Base-by-base conservation (phyloP, 495 filamentous ascomycete genomes). In the Penicillium odoratum region DNA sequence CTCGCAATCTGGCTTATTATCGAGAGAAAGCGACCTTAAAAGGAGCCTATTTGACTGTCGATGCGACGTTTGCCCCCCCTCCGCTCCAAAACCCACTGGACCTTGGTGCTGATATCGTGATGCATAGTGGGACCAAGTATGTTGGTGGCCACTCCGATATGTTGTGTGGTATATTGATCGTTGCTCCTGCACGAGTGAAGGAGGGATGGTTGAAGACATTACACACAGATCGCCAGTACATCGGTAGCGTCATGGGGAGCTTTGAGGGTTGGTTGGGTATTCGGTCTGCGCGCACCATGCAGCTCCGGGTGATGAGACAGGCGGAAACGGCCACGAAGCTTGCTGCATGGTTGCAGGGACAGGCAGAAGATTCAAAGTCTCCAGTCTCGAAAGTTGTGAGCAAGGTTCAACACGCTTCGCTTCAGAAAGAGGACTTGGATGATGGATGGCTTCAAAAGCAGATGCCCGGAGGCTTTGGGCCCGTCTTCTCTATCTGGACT, bases 111-210 rank as follows among this genome's bases (percentile, higher is more conserved):
- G 92, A 97, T 71, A 73, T 89, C 6, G 85, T 96, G 13, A 87
- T 97, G 87, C 93, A 98, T 70, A 85, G 80, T 40, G 93, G 90
- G 9, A 95, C 92, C 5, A 98, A 98, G 79, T 98, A 96, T 69
- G 80, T 98, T 54, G 93, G 93, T n/a, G 93, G 93, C 2, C 93
- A 98, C 72, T 89, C 85, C 56, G 93, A 98, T 75, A 79, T 97
- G 78, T 83, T 98, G 1, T 90, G 89, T 62, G 93, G 93, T 4
- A 85, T 95, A 28, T 74, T 98, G 33, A 86, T 85, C 1, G 78
- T 88, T 7, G 73, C 76, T 45, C 64, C 67, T 18, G 70, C 81
- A 53, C 57, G 57, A 6, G 58, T 59, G 0, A 52, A 53, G n/a
- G 44, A 62, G 4, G 79, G 77, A 5, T 88, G 85, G 88, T 60